These are phyloP conservation scores for Penicillium cinerascens DNA, from an alignment of 495 filamentous ascomycete species.

Conservation along the genomic window DNA sequence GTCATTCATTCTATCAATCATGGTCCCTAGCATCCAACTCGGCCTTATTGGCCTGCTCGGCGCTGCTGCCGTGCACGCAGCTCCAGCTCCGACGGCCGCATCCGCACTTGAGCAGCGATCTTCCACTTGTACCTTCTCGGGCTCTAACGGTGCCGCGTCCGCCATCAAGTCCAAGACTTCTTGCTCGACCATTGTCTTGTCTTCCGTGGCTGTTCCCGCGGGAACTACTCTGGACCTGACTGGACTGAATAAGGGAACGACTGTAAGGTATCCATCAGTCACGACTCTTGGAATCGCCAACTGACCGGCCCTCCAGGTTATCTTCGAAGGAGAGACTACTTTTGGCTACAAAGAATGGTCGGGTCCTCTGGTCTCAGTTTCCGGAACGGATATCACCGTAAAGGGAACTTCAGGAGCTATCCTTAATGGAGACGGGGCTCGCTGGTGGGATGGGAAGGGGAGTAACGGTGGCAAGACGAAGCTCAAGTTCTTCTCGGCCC, in stretches of 20 bases:
- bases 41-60: slow-evolving; percentile 3
- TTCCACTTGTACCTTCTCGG: slow-evolving; percentile 17
- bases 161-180: slow-evolving; percentile 42
- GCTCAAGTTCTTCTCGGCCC: slow-evolving; percentile 56
- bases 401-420: slow-evolving; percentile 34
- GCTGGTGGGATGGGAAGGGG: slow-evolving; percentile 53
- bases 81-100: background rate
- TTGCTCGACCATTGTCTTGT: slow-evolving; percentile 50
- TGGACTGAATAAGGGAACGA: slow-evolving; percentile 41
- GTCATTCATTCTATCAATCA: slow-evolving; percentile 2
- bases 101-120: slow-evolving; percentile 13
- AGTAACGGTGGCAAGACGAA: slow-evolving; percentile 55
- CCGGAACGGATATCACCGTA: slow-evolving; percentile 46
- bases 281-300: background rate
- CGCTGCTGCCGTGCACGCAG: slow-evolving; percentile 3
- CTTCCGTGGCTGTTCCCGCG: slow-evolving; percentile 45
- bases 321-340: slow-evolving; percentile 49
- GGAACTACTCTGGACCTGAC: slow-evolving; percentile 52
- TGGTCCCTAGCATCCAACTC: slow-evolving; percentile 5
- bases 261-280: slow-evolving; percentile 15
- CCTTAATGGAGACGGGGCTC: slow-evolving; percentile 41
- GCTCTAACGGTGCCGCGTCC: slow-evolving; percentile 23
- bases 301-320: slow-evolving; percentile 31
- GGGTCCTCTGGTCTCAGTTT: slow-evolving; percentile 47
- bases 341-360: slow-evolving; percentile 53